Conservation (phyloP, 1,139 yeast genomes). For the Blastobotrys raffinosifermentans region DNA sequence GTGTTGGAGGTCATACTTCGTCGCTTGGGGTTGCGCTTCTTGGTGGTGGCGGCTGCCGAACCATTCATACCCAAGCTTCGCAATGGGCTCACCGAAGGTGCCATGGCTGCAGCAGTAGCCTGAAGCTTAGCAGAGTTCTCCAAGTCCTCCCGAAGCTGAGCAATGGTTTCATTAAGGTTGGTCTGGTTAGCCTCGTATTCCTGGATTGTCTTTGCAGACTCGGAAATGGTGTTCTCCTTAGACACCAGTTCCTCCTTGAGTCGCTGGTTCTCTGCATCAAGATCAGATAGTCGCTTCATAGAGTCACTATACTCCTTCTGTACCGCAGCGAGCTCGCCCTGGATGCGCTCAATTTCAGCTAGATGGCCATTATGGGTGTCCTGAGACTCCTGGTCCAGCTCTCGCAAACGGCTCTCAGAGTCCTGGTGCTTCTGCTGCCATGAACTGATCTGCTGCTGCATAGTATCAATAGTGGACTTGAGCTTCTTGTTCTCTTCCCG, state of each 20-base stretch:
- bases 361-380: conserved; percentile 51
- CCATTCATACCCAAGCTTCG: conserved; percentile 19
- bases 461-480: conserved; percentile 52
- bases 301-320: conserved; percentile 57
- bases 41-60: conserved; percentile 19
- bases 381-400: conserved; percentile 46
- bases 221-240: conserved; percentile 52
- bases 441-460: conserved; percentile 34
- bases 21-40: conserved; percentile 30
- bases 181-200: conserved; percentile 28
- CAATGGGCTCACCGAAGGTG: conserved; percentile 25
- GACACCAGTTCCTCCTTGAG: conserved; percentile 51
- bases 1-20: conserved; percentile 26
- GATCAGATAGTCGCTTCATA: conserved; percentile 54
- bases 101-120: conserved; percentile 26
- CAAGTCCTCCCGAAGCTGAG: conserved; percentile 61
- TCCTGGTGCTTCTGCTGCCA: conserved; percentile 32
- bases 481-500: conserved; percentile 75
- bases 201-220: conserved; percentile 26
- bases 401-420: conserved; percentile 24
- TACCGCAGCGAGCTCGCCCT: conserved; percentile 43
- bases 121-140: conserved; percentile 39
- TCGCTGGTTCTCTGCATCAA: conserved; percentile 58
- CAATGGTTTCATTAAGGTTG: conserved; percentile 55
- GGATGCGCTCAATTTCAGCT: conserved; percentile 43